phyloP scores from a whole-genome alignment of 1,284 basidiomycete species.

The Papiliotrema flavescens region DNA sequence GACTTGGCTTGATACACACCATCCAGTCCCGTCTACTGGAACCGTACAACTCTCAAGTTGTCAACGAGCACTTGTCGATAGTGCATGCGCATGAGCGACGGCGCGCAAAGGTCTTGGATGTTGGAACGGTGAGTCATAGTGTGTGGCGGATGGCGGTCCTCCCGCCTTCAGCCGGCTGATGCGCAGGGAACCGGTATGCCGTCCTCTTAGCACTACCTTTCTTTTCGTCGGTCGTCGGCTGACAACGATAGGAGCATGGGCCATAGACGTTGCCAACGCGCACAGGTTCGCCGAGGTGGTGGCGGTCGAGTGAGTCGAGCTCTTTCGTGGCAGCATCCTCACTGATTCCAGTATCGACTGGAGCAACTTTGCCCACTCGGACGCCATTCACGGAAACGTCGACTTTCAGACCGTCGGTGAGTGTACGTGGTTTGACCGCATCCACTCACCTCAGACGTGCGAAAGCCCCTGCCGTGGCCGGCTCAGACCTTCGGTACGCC shows the following conservation, averaged over 20 bases:
- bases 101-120: slow-evolving; percentile 34
- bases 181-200: slow-evolving; percentile 27
- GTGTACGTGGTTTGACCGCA: neutral
- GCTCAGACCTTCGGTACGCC: slow-evolving; percentile 27
- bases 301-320: slow-evolving; percentile 34
- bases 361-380: slow-evolving; percentile 12
- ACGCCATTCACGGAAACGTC: slow-evolving; percentile 32
- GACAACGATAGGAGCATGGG: slow-evolving; percentile 26
- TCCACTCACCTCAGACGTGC: slow-evolving; percentile 20
- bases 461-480: slow-evolving; percentile 25
- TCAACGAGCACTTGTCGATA: slow-evolving; percentile 21
- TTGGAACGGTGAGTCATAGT: slow-evolving; percentile 28
- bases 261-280: slow-evolving; percentile 21
- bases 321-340: neutral
- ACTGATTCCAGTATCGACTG: slow-evolving; percentile 29
- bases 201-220: neutral
- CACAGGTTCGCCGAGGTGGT: slow-evolving; percentile 36
- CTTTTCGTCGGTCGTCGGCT: slow-evolving; percentile 1
- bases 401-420: slow-evolving; percentile 38
- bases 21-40: slow-evolving; percentile 26
- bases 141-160: neutral
- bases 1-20: neutral
- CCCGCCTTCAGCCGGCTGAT: neutral
- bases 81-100: slow-evolving; percentile 32
- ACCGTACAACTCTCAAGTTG: slow-evolving; percentile 23